A percentile compares a stretch with the other conserved stretches of the same genome.
phyloP scores from a whole-genome alignment of 148 eudicot genomes.

The Oxyria digyna region DNA sequence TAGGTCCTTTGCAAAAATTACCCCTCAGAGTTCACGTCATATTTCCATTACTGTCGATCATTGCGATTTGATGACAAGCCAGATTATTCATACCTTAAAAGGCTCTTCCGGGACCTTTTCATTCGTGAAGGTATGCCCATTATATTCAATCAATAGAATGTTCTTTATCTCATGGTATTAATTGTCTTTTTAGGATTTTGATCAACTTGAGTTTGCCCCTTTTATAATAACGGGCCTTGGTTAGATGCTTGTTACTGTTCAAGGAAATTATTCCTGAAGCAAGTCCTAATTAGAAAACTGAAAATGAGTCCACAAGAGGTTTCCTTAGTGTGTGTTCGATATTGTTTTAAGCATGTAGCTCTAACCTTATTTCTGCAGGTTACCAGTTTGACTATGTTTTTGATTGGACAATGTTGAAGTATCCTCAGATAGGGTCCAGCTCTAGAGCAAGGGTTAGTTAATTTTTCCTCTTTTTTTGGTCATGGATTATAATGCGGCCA shows the following conservation, averaged over 20 bases:
- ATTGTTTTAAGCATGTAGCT: neutral
- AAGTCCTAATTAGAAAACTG: neutral
- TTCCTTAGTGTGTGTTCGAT: neutral
- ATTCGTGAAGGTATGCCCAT: constrained; percentile 69
- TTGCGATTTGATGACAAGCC: constrained; percentile 97
- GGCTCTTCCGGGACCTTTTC: constrained; percentile 90
- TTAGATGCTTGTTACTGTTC: neutral
- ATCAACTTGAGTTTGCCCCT: neutral
- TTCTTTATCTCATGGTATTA: neutral
- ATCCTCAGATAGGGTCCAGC: constrained; percentile 90
- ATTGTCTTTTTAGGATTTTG: neutral
- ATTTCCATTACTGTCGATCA: constrained; percentile 96
- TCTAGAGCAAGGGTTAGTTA: constrained; percentile 52
- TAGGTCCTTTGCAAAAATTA: constrained; percentile 83
- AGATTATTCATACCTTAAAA: constrained; percentile 90
- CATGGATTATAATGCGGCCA: neutral
- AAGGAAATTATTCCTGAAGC: neutral
- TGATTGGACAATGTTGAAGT: constrained; percentile 95
- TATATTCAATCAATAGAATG: neutral
- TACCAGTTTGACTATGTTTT: constrained; percentile 98
- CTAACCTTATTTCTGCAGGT: constrained; percentile 26
- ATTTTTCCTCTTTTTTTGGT: neutral
- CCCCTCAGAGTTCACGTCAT: constrained; percentile 89
- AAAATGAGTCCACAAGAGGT: neutral
- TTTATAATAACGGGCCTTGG: neutral